A percentile compares a stretch with the other conserved stretches of the same genome.
Evolutionary conservation across 2,329 filamentous ascomycete genomes (phyloP).

Genomic region (Leptographium wingfieldii): DNA sequence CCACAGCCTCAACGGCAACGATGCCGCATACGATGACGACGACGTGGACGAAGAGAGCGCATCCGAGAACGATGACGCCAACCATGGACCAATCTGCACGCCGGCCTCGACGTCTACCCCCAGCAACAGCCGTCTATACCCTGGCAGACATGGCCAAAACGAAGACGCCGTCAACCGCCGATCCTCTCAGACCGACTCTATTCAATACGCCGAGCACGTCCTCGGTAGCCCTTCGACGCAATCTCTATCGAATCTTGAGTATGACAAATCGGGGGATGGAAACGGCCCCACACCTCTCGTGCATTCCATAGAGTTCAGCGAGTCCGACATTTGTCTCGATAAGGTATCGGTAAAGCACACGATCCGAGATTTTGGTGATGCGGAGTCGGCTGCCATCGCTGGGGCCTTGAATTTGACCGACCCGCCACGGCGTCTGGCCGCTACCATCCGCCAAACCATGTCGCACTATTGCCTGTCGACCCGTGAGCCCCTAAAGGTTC

Average conservation of each 20-base stretch:
- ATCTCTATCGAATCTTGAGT: conserved; percentile 12
- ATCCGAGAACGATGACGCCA: conserved; percentile 22
- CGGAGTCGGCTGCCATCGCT: conserved; percentile 24
- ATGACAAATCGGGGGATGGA: conserved; percentile 13
- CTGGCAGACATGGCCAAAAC: conserved; percentile 18
- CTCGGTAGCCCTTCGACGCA: conserved; percentile 29
- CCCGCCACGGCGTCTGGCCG: conserved; percentile 24
- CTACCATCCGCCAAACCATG: conserved; percentile 36
- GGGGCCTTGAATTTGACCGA: conserved; percentile 18
- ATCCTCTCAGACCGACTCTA: conserved; percentile 23
- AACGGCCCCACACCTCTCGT: conserved; percentile 12
- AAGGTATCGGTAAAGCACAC: conserved; percentile 34
- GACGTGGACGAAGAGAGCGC: conserved; percentile 14
- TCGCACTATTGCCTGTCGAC: conserved; percentile 30
- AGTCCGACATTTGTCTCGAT: conserved; percentile 21
- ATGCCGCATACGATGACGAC: conserved; percentile 29
- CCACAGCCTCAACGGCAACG: conserved; percentile 17
- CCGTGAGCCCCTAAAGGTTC: conserved; percentile 31
- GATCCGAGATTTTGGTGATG: conserved; percentile 28
- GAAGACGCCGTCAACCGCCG: conserved; percentile 27
- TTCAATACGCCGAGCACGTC: conserved; percentile 36
- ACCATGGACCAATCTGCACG: conserved; percentile 5
- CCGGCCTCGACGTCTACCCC: conserved; percentile 4
- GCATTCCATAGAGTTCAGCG: conserved; percentile 32
- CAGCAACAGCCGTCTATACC: conserved; percentile 15